Percentiles rank a stretch among this genome's conserved stretches.
Conservation (phyloP, 257 asterid genomes). For the Catharanthus roseus region DNA sequence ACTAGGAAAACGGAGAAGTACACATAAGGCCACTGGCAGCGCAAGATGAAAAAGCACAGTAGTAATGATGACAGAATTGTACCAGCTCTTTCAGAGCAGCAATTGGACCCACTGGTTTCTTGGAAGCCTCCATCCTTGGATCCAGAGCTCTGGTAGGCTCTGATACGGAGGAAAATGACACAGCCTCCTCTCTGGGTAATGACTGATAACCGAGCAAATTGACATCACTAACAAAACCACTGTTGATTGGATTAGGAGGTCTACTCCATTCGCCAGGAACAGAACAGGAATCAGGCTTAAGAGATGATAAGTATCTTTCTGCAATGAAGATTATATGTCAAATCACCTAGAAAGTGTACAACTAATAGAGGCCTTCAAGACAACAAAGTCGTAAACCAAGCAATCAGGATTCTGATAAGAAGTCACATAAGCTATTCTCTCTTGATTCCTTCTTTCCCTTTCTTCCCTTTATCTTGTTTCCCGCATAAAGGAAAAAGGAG, state of each 20-base stretch:
- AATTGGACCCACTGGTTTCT: slow-evolving; percentile 59
- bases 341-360: not conserved
- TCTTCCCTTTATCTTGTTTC: not conserved
- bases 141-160: slow-evolving; percentile 47
- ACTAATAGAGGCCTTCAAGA: not conserved
- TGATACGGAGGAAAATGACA: slow-evolving; percentile 39
- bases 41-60: not conserved
- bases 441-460: not conserved
- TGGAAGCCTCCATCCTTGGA: slow-evolving; percentile 60
- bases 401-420: not conserved
- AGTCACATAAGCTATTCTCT: not conserved
- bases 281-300: slow-evolving; percentile 54
- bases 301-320: slow-evolving; percentile 65
- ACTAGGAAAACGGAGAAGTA: slow-evolving; percentile 12
- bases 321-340: slow-evolving; percentile 34
- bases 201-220: slow-evolving; percentile 52
- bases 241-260: slow-evolving; percentile 42
- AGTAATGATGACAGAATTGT: slow-evolving; percentile 21
- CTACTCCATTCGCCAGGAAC: slow-evolving; percentile 51
- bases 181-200: slow-evolving; percentile 47
- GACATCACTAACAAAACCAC: slow-evolving; percentile 46
- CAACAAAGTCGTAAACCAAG: not conserved
- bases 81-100: slow-evolving; percentile 75
- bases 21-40: not conserved
- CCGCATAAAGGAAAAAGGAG: not conserved